Conservation (phyloP, 2,329 filamentous ascomycete genomes). For the Conoideocrella luteorostrata region DNA sequence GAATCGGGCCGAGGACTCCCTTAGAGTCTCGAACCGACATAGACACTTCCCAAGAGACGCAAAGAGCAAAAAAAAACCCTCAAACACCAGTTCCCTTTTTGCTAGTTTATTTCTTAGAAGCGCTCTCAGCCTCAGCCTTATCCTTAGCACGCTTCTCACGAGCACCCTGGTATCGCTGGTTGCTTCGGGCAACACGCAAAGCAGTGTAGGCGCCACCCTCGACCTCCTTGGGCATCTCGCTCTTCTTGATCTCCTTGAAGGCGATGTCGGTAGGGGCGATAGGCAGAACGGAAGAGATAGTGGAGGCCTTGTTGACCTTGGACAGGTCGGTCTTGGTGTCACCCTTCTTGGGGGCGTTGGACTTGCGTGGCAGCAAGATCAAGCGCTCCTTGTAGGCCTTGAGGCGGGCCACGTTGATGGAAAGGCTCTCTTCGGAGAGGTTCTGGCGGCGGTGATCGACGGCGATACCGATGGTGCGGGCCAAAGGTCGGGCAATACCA, state of each 20-base stretch:
- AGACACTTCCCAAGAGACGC: conserved; percentile 32
- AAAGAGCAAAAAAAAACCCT: conserved; percentile 35
- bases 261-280: conserved; percentile 61
- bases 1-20: conserved; percentile 28
- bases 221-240: conserved; percentile 65
- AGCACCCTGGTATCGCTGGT: conserved; percentile 73
- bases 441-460: conserved; percentile 97
- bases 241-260: conserved; percentile 73
- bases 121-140: conserved; percentile 74
- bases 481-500: conserved; percentile 88
- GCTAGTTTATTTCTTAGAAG: conserved; percentile 70
- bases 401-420: conserved; percentile 92
- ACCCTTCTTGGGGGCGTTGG: conserved; percentile 88
- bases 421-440: conserved; percentile 90
- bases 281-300: conserved; percentile 53
- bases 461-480: conserved; percentile 91
- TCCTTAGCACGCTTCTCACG: conserved; percentile 92
- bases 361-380: conserved; percentile 95
- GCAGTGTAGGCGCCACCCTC: conserved; percentile 83
- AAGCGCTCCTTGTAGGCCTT: conserved; percentile 95
- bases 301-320: conserved; percentile 55
- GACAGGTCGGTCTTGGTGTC: conserved; percentile 78
- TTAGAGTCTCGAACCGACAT: conserved; percentile 31
- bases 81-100: conserved; percentile 36
- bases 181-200: conserved; percentile 77